Evolutionary conservation across 352 stramenopile species (phyloP).

Genomic region (Globisporangium irregulare): DNA sequence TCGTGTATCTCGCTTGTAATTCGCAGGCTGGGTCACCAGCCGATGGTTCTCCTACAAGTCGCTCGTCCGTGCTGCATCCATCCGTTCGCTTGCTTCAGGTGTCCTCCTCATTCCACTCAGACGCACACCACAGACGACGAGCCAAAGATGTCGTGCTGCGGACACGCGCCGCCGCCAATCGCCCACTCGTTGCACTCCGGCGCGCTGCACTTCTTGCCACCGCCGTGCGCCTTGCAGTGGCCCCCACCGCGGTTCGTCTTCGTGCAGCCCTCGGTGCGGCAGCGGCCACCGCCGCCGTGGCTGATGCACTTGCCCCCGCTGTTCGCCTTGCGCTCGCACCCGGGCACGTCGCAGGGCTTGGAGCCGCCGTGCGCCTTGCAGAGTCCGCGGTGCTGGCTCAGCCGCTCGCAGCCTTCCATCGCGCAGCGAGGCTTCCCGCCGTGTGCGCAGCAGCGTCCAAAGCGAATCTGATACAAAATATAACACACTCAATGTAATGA

Average conservation of each 20-base stretch:
- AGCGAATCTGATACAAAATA: conserved; percentile 41
- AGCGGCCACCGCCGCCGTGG: conserved; percentile 72
- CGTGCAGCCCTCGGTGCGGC: conserved; percentile 57
- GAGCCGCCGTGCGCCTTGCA: conserved; percentile 83
- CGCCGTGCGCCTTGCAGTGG: conserved; percentile 77
- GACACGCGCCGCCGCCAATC: conserved; percentile 60
- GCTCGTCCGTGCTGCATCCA: background rate
- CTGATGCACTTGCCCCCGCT: conserved; percentile 79
- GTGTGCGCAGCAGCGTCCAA: conserved; percentile 71
- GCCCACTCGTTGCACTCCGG: conserved; percentile 69
- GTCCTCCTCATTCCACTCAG: conserved; percentile 24
- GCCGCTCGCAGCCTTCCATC: conserved; percentile 64
- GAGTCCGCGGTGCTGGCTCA: conserved; percentile 56
- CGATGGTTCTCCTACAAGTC: background rate
- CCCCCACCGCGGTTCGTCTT: conserved; percentile 80
- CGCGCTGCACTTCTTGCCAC: conserved; percentile 70
- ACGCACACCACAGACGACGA: conserved; percentile 41
- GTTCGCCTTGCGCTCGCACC: conserved; percentile 68
- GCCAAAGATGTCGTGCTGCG: conserved; percentile 61
- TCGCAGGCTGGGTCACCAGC: background rate
- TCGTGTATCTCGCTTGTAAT: background rate
- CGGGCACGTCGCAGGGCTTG: conserved; percentile 51
- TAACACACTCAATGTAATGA: background rate
- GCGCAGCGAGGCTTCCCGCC: conserved; percentile 67
- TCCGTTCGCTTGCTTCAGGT: conserved; percentile 9